These are phyloP conservation scores for Cubamyces lactineus DNA, from an alignment of 768 basidiomycete species.

Conservation along the genomic window DNA sequence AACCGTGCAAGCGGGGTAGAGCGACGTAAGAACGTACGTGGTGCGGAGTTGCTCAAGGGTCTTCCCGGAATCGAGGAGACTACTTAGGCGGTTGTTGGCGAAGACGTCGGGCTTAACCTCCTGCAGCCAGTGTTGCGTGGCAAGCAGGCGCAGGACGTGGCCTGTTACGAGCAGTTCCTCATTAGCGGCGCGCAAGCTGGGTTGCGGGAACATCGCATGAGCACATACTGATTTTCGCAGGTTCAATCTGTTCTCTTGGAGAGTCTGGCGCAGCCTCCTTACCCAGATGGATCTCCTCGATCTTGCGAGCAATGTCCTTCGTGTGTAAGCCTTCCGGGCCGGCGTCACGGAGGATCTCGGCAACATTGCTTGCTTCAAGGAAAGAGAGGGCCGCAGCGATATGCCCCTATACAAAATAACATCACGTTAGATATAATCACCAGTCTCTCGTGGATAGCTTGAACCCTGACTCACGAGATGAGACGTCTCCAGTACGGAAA, in stretches of 20 bases:
- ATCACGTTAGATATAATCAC: no score
- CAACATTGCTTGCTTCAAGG: slow-evolving; percentile 67
- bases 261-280: slow-evolving; percentile 12
- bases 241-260: slow-evolving; percentile 24
- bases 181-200: slow-evolving; percentile 57
- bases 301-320: slow-evolving; percentile 33
- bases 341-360: slow-evolving; percentile 68
- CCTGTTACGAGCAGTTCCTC: neutral
- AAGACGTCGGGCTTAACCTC: slow-evolving; percentile 28
- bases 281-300: slow-evolving; percentile 4
- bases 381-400: slow-evolving; percentile 72
- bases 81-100: slow-evolving; percentile 23
- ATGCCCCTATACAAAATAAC: slow-evolving; percentile 52
- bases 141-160: slow-evolving; percentile 22
- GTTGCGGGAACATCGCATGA: slow-evolving; percentile 75
- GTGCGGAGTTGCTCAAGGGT: slow-evolving; percentile 2
- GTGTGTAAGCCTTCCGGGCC: slow-evolving; percentile 56
- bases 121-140: slow-evolving; percentile 25
- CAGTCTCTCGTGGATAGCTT: no score
- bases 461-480: slow-evolving; percentile 51
- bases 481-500: slow-evolving; percentile 65
- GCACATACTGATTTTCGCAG: slow-evolving; percentile 55
- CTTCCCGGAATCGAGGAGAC: slow-evolving; percentile 22
- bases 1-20: neutral
- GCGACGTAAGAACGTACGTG: neutral